Evolutionary conservation across 352 stramenopile genomes (phyloP).

Genomic region (Pythium phragmitis): DNA sequence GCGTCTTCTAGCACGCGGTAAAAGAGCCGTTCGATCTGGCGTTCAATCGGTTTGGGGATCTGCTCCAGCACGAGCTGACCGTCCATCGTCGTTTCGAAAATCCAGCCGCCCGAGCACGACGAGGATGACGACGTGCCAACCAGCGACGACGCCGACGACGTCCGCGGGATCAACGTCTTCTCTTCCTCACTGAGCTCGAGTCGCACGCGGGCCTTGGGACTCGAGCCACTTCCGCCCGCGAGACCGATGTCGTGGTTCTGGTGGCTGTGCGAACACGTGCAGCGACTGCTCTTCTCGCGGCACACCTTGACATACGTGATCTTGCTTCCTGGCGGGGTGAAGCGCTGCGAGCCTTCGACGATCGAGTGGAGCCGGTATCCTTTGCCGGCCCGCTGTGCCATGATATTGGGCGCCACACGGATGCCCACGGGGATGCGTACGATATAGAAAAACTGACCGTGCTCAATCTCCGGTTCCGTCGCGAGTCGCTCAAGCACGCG

Average conservation of each 20-base stretch:
- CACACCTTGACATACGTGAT: slow-evolving; percentile 86
- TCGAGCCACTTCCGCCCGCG: neutral
- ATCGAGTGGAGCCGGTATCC: slow-evolving; percentile 83
- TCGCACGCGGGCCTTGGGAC: slow-evolving; percentile 24
- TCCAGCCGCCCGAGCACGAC: slow-evolving; percentile 73
- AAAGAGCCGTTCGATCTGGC: slow-evolving; percentile 77
- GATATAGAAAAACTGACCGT: slow-evolving; percentile 84
- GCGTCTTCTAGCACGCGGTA: slow-evolving; percentile 74
- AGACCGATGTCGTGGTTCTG: slow-evolving; percentile 26
- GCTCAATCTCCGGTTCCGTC: slow-evolving; percentile 59
- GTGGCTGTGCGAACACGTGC: slow-evolving; percentile 51
- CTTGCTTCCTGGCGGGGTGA: slow-evolving; percentile 76
- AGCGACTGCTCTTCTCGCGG: slow-evolving; percentile 68
- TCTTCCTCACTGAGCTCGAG: slow-evolving; percentile 29
- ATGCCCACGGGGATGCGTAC: slow-evolving; percentile 83
- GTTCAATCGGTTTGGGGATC: slow-evolving; percentile 53
- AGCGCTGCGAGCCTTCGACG: slow-evolving; percentile 78
- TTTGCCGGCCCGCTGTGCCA: slow-evolving; percentile 77
- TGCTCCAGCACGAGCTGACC: slow-evolving; percentile 73
- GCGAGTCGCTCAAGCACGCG: slow-evolving; percentile 67
- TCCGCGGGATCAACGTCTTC: slow-evolving; percentile 24
- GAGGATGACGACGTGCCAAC: slow-evolving; percentile 17
- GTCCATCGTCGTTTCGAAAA: slow-evolving; percentile 87
- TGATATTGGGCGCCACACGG: slow-evolving; percentile 78
- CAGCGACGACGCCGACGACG: slow-evolving; percentile 25